Base-by-base conservation (phyloP, 2,329 filamentous ascomycete species). In the Coleophoma crateriformis region DNA sequence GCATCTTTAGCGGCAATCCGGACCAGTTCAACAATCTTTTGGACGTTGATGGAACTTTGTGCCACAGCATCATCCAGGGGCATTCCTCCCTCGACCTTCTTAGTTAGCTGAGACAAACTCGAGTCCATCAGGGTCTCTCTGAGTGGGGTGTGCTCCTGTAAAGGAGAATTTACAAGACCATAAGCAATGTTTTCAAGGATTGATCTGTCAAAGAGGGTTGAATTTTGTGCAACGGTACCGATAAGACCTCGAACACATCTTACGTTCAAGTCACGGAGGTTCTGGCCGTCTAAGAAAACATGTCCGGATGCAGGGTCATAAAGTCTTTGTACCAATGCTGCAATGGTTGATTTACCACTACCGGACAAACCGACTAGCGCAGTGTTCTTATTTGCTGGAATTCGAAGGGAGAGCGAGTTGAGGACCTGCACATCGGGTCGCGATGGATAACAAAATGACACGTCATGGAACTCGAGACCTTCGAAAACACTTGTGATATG, bases 391-490 rank as follows among this genome's bases (percentile, higher is more conserved):
- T 92, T 91, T 3, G 91, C 88, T 2, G 90, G 90, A 35, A 96
- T 85, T 1, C 78, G 68, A 1, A 99, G 78, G 50, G 75, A 87
- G 50, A 97, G 88, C 55, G 85, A 83, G 39, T 94, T 75, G 84
- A 97, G 91, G 35, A 97, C 88, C 2, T 84, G 80, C 3, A 96
- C 90, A 61, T 96, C 91, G 0, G 91, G 89, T 12, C 94, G 82
- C 6, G 90, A 96, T 3, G 94, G 94, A 61, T 99, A 97, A 59
- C 96, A 91, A 68, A 96, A 91, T 67, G 88, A 92, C 64, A 97
- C 77, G 58, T 89, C 79, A 58, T 84, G 81, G 40, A 99, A 78
- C 56, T 91, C 86, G 50, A 99, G 85, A n/a, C 81, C 82, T 32
- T 92, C 94, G 32, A 20, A 44, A 10, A 44, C 41, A 12, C 20